Base-by-base conservation (phyloP, 805 yeast species). In the Deakozyma indianensis region DNA sequence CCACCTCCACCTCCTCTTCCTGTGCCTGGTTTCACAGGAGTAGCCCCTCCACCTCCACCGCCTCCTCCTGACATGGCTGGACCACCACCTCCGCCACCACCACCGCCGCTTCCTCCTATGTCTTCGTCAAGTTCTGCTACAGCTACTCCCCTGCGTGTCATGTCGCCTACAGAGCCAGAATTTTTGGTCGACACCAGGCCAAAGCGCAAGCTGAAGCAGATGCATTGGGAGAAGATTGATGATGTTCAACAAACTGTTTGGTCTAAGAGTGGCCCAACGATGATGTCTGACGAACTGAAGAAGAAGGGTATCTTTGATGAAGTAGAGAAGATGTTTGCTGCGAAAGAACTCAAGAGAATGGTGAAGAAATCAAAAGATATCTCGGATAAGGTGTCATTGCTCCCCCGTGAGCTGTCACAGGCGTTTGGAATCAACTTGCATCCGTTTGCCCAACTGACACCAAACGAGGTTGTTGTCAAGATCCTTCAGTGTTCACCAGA, bases 181-280 rank as follows among this genome's bases (percentile, higher is more conserved):
- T 22, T 21, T 22, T n/a, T 32, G 45, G 41, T 2, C 9, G 45
- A 1, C 49, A 83, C 83, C 23, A 68, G 85, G 50, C 88, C 94
- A 2, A 78, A 75, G 56, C 71, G 76, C 48, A 84, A 82, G 58
- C 72, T 92, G 51, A 92, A 94, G 60, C 98, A 90, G 60, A 73
- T 92, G 68, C 99, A 92, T 60, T 94, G 97, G 97, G 96, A 90
- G 54, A 85, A 83, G 56, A 70, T 94, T 32, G 95, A 90, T 27
- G 73, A 78, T 48, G 81, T 92, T 20, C 83, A 80, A 44, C 75
- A 80, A 41, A 88, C 97, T 0, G 82, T 92, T 48, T 90, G 98
- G 97, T 73, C 77, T 18, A 72, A 54, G 18, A 54, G 54, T 23
- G 70, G 77, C 25, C 75, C 79, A 35, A 77, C 80, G 21, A 73